Evolutionary conservation across 2,329 filamentous ascomycete genomes (phyloP).

Genomic region (Lasiodiplodia sp.): DNA sequence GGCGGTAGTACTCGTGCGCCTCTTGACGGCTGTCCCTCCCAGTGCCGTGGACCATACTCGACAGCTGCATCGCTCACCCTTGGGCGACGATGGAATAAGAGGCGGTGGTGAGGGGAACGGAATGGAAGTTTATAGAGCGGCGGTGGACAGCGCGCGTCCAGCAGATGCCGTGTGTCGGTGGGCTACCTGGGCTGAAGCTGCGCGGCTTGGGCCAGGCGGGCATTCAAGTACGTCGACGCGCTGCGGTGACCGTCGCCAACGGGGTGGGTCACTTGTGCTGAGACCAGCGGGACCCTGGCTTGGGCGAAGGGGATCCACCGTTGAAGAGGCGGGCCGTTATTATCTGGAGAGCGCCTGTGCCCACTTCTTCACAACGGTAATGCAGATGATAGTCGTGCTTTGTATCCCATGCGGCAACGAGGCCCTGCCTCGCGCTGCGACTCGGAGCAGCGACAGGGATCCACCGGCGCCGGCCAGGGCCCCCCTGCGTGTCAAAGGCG

Average conservation of each 20-base stretch:
- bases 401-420: conserved; percentile 25
- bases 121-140: conserved; percentile 31
- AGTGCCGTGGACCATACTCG: conserved; percentile 53
- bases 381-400: conserved; percentile 43
- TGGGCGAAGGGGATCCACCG: conserved; percentile 31
- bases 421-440: conserved; percentile 29
- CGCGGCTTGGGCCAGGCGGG: conserved; percentile 35
- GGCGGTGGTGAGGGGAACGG: conserved; percentile 31
- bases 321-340: conserved; percentile 35
- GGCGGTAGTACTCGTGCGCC: conserved; percentile 36
- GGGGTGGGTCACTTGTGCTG: conserved; percentile 43
- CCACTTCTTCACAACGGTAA: conserved; percentile 49
- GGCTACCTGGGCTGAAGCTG: conserved; percentile 27
- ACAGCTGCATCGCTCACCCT: conserved; percentile 47
- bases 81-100: conserved; percentile 30
- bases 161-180: conserved; percentile 21
- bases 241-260: conserved; percentile 38
- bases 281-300: conserved; percentile 37
- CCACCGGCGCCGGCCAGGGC: conserved; percentile 30
- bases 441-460: conserved; percentile 32
- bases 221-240: conserved; percentile 43
- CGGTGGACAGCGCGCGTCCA: conserved; percentile 25
- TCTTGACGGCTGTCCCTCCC: conserved; percentile 47
- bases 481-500: conserved; percentile 27
- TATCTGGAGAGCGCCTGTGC: conserved; percentile 33